Conservation (phyloP, 495 filamentous ascomycete species). For the Alectoria sarmentosa region DNA sequence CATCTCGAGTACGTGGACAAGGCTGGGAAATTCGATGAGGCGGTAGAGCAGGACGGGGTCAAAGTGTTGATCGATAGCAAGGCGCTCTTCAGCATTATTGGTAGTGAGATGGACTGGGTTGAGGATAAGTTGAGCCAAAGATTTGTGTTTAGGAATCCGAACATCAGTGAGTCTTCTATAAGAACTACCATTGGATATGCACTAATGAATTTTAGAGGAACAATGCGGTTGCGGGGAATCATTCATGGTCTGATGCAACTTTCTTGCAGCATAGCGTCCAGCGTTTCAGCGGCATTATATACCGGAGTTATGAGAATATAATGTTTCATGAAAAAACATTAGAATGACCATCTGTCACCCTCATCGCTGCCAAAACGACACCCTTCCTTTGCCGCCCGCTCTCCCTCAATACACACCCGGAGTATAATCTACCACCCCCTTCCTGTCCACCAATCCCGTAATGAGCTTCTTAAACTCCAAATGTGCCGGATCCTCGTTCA, state of each 20-base stretch:
- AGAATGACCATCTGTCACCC: not conserved
- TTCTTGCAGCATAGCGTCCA: conserved; percentile 5
- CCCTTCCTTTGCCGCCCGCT: not conserved
- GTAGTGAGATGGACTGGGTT: conserved; percentile 98
- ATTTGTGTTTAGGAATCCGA: conserved; percentile 95
- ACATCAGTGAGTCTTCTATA: conserved; percentile 72
- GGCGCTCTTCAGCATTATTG: conserved; percentile 94
- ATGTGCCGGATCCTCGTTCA: conserved; percentile 45
- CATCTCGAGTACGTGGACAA: conserved; percentile 93
- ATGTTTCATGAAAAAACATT: not conserved
- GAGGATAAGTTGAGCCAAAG: conserved; percentile 85
- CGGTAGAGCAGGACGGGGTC: conserved; percentile 92
- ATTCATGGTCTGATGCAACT: conserved; percentile 67
- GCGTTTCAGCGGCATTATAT: conserved; percentile 21
- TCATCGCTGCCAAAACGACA: not conserved
- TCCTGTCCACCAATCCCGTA: conserved; percentile 27
- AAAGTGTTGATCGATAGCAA: conserved; percentile 95
- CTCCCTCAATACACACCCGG: conserved; percentile 31
- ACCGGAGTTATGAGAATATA: not conserved
- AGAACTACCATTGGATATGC: not conserved
- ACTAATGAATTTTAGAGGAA: conserved; percentile 63
- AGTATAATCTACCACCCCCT: conserved; percentile 38
- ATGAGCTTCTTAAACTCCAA: conserved; percentile 37
- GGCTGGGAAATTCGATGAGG: conserved; percentile 78
- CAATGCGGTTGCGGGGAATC: conserved; percentile 96